These are phyloP conservation scores for Yamadazyma takamatsuzukensis DNA, from an alignment of 805 yeast genomes.

Conservation along the genomic window DNA sequence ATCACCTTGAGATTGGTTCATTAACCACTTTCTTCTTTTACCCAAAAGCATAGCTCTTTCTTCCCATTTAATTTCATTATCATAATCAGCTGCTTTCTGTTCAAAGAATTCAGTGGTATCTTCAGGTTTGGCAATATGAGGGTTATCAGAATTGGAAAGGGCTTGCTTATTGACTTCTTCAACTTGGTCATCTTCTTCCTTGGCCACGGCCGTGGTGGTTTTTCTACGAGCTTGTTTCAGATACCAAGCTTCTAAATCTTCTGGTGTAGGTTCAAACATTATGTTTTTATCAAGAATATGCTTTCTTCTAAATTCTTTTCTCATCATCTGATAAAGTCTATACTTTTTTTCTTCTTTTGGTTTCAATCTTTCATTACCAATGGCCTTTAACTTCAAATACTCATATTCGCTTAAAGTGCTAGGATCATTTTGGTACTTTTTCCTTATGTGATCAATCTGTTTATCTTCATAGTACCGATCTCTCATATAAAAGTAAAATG, in stretches of 20 bases:
- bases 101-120: slow-evolving; percentile 85
- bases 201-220: slow-evolving; percentile 21
- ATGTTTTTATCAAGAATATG: slow-evolving; percentile 28
- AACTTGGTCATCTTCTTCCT: slow-evolving; percentile 6
- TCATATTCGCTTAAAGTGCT: slow-evolving; percentile 58
- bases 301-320: slow-evolving; percentile 41
- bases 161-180: slow-evolving; percentile 11
- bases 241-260: slow-evolving; percentile 41
- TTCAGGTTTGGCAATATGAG: slow-evolving; percentile 57
- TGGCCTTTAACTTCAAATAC: slow-evolving; percentile 54
- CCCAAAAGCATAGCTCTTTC: slow-evolving; percentile 60
- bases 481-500: slow-evolving; percentile 63
- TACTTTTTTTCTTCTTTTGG: slow-evolving; percentile 62
- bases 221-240: slow-evolving; percentile 26
- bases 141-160: slow-evolving; percentile 36
- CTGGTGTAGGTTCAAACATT: slow-evolving; percentile 40
- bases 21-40: slow-evolving; percentile 70
- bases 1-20: slow-evolving; percentile 79
- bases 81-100: slow-evolving; percentile 74
- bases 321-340: slow-evolving; percentile 54
- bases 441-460: slow-evolving; percentile 45
- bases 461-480: slow-evolving; percentile 63
- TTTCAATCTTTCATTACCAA: slow-evolving; percentile 54
- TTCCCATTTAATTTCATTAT: slow-evolving; percentile 72
- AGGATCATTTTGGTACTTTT: slow-evolving; percentile 36